Evolutionary conservation across 2,329 filamentous ascomycete genomes (phyloP), one percentile per base, ranked within the genome.

Genomic region (Helicocarpus griseus): DNA sequence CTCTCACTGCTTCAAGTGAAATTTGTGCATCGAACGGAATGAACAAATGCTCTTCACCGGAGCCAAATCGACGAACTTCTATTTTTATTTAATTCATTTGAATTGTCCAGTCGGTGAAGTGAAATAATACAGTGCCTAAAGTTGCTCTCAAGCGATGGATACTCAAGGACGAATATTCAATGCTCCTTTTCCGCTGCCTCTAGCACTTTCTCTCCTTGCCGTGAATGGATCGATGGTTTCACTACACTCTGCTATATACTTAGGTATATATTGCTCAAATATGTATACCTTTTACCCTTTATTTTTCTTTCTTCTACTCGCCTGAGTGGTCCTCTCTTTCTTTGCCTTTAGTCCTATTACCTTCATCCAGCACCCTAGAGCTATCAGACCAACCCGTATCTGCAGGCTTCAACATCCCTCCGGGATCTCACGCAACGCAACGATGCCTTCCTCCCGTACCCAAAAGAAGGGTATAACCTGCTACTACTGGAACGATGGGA

Each of bases 381-480:
- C 11, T 22, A 24, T 7, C 36, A 24, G 21, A 5, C 13, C 2
- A 11, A 17, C 11, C 9, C n/a, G 8, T 13, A 40, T 7, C 26
- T 41, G 26, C 24, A 5, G 41, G 14, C 41, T n/a, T n/a, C n/a
- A n/a, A n/a, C n/a, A n/a, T n/a, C n/a, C n/a, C n/a, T n/a, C n/a
- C n/a, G n/a, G n/a, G n/a, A n/a, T n/a, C n/a, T n/a, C n/a, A n/a
- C n/a, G n/a, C n/a, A 19, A 29, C 14, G n/a, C 7, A 47, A 36
- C 8, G 11, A 47, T 47, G 44, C 29, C 13, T 50, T 11, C n/a
- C 5, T 45, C 19, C n/a, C 24, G 38, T 8, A 13, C n/a, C 49
- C 26, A 14, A 50, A 56, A 54, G 35, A 65, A 64, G 56, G 57
- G 60, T 29, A 51, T 65, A 31, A 66, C 63, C 11, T 67, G 65